Percentiles rank a stretch among this genome's conserved stretches.
These are phyloP conservation scores for Nitzschia sp. DNA, from an alignment of 108 stramenopile species.

Conservation along the genomic window DNA sequence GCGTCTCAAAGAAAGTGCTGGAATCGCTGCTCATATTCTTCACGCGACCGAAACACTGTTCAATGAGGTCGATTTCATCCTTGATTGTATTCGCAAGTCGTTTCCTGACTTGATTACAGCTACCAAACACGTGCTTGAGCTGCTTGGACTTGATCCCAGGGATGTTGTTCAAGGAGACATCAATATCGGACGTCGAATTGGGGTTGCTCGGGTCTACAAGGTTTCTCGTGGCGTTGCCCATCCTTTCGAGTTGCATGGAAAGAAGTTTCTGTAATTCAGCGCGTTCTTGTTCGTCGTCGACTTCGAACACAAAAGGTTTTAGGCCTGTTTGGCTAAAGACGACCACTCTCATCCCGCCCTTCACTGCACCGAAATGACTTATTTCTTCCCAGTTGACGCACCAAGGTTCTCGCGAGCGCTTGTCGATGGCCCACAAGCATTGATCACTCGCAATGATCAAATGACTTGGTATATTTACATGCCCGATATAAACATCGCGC, in stretches of 20 bases:
- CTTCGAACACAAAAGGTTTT: constrained; percentile 62
- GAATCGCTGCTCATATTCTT: constrained; percentile 55
- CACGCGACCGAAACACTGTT: constrained; percentile 65
- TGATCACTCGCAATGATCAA: constrained; percentile 76
- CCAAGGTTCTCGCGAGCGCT: constrained; percentile 60
- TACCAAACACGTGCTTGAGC: constrained; percentile 68
- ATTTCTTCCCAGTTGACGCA: constrained; percentile 78
- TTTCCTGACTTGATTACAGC: constrained; percentile 48
- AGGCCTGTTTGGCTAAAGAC: constrained; percentile 68
- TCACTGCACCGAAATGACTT: constrained; percentile 55
- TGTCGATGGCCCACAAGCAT: constrained; percentile 70
- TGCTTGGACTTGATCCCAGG: constrained; percentile 69
- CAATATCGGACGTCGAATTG: constrained; percentile 33
- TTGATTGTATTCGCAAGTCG: constrained; percentile 42
- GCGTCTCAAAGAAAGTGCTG: constrained; percentile 48
- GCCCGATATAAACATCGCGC: constrained; percentile 75
- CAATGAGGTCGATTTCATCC: constrained; percentile 74
- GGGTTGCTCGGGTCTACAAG: constrained; percentile 28
- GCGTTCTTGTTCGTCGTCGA: constrained; percentile 39
- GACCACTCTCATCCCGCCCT: constrained; percentile 54
- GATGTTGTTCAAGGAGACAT: constrained; percentile 51
- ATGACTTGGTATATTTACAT: constrained; percentile 65
- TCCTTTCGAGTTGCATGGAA: constrained; percentile 60
- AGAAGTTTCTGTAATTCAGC: constrained; percentile 49
- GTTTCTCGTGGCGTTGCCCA: constrained; percentile 53